Evolutionary conservation across 768 basidiomycete species (phyloP).

Genomic region (Lactifluus echinatus): DNA sequence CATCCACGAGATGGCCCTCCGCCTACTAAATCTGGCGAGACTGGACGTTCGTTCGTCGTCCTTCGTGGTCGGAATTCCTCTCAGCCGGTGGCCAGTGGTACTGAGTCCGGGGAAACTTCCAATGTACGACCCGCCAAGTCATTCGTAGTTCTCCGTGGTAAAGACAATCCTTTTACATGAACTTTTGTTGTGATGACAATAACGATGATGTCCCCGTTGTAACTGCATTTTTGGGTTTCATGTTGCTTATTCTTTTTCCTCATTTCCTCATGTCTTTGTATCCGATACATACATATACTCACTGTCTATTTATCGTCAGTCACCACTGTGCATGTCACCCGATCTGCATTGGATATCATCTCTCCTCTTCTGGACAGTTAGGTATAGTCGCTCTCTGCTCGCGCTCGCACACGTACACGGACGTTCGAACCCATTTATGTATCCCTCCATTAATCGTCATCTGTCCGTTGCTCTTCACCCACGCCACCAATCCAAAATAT

Average conservation of each 20-base stretch:
- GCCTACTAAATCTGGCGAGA: not conserved
- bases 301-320: not conserved
- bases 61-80: conserved; percentile 22
- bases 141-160: conserved; percentile 67
- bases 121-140: not conserved
- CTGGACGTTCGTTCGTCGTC: conserved; percentile 29
- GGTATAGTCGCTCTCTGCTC: not conserved
- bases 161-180: conserved; percentile 20
- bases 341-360: conserved; percentile 5
- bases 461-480: conserved; percentile 27
- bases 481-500: conserved; percentile 75
- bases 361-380: not conserved
- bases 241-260: not conserved
- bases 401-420: not conserved
- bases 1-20: not conserved
- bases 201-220: not conserved
- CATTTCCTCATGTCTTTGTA: not conserved
- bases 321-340: not conserved
- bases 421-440: not conserved
- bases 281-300: conserved; percentile 1
- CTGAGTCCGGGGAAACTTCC: not conserved
- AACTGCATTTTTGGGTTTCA: not conserved
- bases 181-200: not conserved
- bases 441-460: conserved; percentile 19
- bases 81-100: conserved; percentile 1